These are phyloP conservation scores for Epichloe aotearoae DNA, from an alignment of 2,329 filamentous ascomycete genomes.

Conservation along the genomic window DNA sequence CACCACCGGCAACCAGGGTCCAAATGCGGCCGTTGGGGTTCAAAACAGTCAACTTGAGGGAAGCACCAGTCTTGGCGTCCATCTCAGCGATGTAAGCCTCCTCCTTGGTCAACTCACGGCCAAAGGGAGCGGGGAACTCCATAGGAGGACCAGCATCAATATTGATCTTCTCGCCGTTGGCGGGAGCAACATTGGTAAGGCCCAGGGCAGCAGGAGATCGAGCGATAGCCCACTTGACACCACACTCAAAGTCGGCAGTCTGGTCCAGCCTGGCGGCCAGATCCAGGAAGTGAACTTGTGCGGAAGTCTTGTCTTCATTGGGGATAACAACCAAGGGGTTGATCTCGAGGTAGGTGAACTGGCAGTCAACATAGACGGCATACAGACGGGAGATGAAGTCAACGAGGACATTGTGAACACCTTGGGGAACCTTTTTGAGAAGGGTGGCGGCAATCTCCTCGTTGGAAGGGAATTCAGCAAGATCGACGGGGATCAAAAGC, in stretches of 20 bases:
- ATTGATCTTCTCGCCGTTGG: constrained; percentile 63
- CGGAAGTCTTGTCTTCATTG: constrained; percentile 82
- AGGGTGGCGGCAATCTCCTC: constrained; percentile 76
- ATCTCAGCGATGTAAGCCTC: constrained; percentile 98
- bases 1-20: constrained; percentile 97
- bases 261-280: constrained; percentile 97
- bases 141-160: constrained; percentile 95
- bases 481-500: constrained; percentile 91
- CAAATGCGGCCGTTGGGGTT: constrained; percentile 88
- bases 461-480: constrained; percentile 90
- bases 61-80: constrained; percentile 98
- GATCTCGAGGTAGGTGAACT: constrained; percentile 99
- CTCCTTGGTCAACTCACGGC: constrained; percentile 96
- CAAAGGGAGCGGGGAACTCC: constrained; percentile 98
- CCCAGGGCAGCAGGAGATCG: constrained; percentile 82
- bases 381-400: constrained; percentile 99
- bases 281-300: constrained; percentile 94
- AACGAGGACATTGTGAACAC: constrained; percentile 93
- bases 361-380: constrained; percentile 97
- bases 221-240: constrained; percentile 96
- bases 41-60: constrained; percentile 92
- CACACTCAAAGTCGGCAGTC: constrained; percentile 98
- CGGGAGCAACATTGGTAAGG: constrained; percentile 51
- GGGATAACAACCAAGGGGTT: constrained; percentile 98
- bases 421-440: constrained; percentile 85